Conservation (phyloP, 2,329 filamentous ascomycete genomes). For the Coccinonectria pachysandricola region DNA sequence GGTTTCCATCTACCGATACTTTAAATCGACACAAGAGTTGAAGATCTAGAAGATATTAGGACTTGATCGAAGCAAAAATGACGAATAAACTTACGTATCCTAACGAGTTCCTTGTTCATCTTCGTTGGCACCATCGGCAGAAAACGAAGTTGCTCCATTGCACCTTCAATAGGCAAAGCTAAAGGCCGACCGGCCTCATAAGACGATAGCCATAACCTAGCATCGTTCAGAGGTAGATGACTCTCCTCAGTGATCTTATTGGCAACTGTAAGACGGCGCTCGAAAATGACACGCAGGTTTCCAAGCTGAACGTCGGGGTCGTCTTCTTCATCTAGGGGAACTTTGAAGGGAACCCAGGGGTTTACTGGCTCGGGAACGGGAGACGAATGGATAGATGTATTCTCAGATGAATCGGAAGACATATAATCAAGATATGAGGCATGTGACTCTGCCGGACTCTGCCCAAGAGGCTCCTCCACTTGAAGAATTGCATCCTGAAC, state of each 20-base stretch:
- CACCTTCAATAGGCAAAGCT: conserved; percentile 14
- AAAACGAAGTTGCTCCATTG: conserved; percentile 27
- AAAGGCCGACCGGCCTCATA: conserved; percentile 9
- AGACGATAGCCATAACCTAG: conserved; percentile 1
- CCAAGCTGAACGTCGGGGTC: conserved; percentile 19
- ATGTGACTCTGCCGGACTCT: too few relatives aligned
- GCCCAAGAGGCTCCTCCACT: conserved; percentile 20
- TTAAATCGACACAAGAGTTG: conserved; percentile 41
- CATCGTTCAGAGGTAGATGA: conserved; percentile 13
- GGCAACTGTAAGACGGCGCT: conserved; percentile 19
- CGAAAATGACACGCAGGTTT: conserved; percentile 20
- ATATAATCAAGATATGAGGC: conserved; percentile 4
- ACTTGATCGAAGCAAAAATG: too few relatives aligned
- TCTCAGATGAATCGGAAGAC: conserved; percentile 2
- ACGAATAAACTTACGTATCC: conserved; percentile 29
- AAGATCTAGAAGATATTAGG: conserved; percentile 27
- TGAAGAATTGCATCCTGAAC: conserved; percentile 25
- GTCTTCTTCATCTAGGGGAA: conserved; percentile 16
- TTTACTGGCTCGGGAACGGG: conserved; percentile 2
- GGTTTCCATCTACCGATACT: conserved; percentile 38
- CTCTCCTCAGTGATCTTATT: conserved; percentile 21
- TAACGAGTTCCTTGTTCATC: conserved; percentile 37
- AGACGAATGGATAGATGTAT: conserved; percentile 1
- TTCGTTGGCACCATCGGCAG: conserved; percentile 32
- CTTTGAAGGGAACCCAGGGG: conserved; percentile 16